These are phyloP conservation scores for Penicillium coprophilum DNA, from an alignment of 495 filamentous ascomycete genomes.

Conservation along the genomic window DNA sequence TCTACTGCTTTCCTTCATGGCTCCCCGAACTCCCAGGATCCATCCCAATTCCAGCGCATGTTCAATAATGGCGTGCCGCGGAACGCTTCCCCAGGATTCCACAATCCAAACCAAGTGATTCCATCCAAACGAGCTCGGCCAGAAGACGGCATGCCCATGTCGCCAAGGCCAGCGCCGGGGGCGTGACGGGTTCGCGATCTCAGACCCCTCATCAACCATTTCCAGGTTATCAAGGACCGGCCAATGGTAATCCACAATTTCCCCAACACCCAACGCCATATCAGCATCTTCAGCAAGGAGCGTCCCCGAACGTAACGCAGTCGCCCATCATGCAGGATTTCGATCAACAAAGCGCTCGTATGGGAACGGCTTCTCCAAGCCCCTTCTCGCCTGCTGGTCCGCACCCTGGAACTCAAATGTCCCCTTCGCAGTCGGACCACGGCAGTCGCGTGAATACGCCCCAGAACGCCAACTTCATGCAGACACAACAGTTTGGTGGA, in stretches of 20 bases:
- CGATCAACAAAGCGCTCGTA: constrained; percentile 65
- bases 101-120: constrained; percentile 73
- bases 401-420: constrained; percentile 72
- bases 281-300: constrained; percentile 79
- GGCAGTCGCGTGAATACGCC: constrained; percentile 71
- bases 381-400: constrained; percentile 82
- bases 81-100: constrained; percentile 76
- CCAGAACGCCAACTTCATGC: constrained; percentile 64
- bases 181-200: constrained; percentile 78
- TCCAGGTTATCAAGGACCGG: constrained; percentile 60
- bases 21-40: constrained; percentile 57
- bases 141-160: constrained; percentile 81
- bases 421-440: constrained; percentile 76
- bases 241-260: constrained; percentile 56
- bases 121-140: constrained; percentile 85
- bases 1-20: constrained; percentile 53
- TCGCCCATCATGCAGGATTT: constrained; percentile 85
- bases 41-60: constrained; percentile 64
- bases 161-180: constrained; percentile 76
- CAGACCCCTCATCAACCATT: constrained; percentile 83
- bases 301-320: constrained; percentile 77
- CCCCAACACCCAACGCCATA: constrained; percentile 62
- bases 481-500: constrained; percentile 39
- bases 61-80: constrained; percentile 85
- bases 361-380: constrained; percentile 87